Evolutionary conservation across 2,329 filamentous ascomycete genomes (phyloP), one percentile per base, ranked within the genome.

Genomic region (Aspergillus pseudoterreus): DNA sequence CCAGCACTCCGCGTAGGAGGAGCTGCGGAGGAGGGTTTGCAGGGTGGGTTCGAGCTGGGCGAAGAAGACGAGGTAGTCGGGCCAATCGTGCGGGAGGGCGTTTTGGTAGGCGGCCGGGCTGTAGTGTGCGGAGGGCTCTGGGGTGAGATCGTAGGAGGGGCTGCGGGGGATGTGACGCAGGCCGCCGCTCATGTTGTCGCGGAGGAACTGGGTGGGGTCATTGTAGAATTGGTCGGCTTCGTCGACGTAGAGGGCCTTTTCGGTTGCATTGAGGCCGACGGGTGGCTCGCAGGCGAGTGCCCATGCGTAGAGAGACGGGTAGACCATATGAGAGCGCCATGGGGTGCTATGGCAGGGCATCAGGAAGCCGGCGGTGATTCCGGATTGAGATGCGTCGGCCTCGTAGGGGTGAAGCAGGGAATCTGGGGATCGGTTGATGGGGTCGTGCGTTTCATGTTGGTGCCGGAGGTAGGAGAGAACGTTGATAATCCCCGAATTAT

Each of bases 281-380:
- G 94, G 94, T 1, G 94, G 94, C 61, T 96, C 92, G 70, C 94
- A 99, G 5, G 88, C 87, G 14, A 97, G 76, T 0, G 92, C 92
- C 78, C 92, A 92, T 4, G 90, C 91, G 52, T 82, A 74, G 48
- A 96, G 83, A 27, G 77, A 74, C 0, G 89, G 82, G 64, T 94
- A 82, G 54, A 95, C 78, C 36, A 97, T 80, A 64, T 95, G 88
- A 14, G 87, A 91, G 63, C 92, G 87, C 92, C 94, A 97, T 2
- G 94, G 92, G 0, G 92, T 97, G 58, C 88, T 89, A 76, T 99
- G 94, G 73, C 94, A 99, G 9, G 94, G 94, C 81, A 92, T 95
- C 21, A 99, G 80, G 73, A 97, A 96, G 17, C 87, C 86, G 32
- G 86, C 76, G 3, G 80, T 80, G 24, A 80, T 79, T 17, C 66